These are phyloP conservation scores for Silene noctiflora DNA, from an alignment of 179 eudicot genomes.

Conservation along the genomic window DNA sequence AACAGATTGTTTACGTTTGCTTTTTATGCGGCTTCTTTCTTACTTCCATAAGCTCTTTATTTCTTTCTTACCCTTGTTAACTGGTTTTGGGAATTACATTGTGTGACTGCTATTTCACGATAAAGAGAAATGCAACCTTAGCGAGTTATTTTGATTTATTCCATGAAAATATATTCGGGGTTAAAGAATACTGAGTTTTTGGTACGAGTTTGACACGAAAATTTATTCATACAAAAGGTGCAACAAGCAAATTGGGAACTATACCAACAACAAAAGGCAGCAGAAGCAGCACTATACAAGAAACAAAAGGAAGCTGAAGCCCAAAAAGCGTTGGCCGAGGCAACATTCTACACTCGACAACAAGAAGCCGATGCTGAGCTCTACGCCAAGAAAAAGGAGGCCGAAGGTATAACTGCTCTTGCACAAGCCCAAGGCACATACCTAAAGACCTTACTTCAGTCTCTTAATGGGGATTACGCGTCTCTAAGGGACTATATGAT, in stretches of 20 bases:
- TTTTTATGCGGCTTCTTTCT: too few relatives aligned
- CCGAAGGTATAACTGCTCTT: conserved; percentile 33
- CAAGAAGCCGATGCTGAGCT: conserved; percentile 41
- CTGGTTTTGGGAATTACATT: too few relatives aligned
- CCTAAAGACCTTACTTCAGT: conserved; percentile 30
- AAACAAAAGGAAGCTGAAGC: conserved; percentile 32
- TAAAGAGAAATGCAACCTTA: too few relatives aligned
- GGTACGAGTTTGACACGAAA: not conserved
- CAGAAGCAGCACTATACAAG: conserved; percentile 35
- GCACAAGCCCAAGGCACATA: conserved; percentile 42
- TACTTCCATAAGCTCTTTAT: too few relatives aligned
- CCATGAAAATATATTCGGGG: too few relatives aligned
- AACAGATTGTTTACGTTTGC: too few relatives aligned
- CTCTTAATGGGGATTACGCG: conserved; percentile 31
- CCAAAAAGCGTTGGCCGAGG: conserved; percentile 33
- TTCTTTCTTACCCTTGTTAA: too few relatives aligned
- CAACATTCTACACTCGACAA: conserved; percentile 26
- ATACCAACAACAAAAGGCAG: conserved; percentile 36
- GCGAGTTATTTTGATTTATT: too few relatives aligned
- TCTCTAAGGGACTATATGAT: conserved; percentile 43
- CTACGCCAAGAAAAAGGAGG: conserved; percentile 38
- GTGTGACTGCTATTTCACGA: too few relatives aligned
- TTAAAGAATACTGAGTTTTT: too few relatives aligned
- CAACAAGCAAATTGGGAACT: conserved; percentile 47
- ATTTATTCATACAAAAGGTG: conserved; percentile 18